Conservation (phyloP, 768 basidiomycete genomes). For the Tricholoma matsutake region DNA sequence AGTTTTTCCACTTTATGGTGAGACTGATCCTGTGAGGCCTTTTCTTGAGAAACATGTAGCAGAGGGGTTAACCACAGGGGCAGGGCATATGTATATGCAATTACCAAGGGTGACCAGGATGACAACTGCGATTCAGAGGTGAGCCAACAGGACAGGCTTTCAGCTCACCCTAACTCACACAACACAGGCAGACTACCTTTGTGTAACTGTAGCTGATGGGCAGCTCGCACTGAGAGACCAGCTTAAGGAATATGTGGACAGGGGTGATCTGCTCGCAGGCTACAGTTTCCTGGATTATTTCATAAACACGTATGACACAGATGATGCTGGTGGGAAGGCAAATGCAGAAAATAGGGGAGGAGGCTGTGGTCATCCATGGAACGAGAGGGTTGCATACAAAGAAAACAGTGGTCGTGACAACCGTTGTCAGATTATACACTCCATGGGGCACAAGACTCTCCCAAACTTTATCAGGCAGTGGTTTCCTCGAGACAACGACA, state of each 20-base stretch:
- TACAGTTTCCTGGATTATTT: constrained; percentile 7
- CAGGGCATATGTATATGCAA: background rate
- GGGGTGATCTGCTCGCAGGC: constrained; percentile 12
- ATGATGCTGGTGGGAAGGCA: background rate
- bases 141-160: background rate
- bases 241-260: constrained; percentile 16
- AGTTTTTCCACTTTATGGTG: constrained; percentile 39
- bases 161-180: background rate
- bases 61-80: background rate
- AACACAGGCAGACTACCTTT: background rate
- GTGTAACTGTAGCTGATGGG: background rate
- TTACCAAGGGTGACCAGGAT: background rate
- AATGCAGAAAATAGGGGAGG: no score
- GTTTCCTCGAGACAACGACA: constrained; percentile 24
- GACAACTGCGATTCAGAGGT: background rate
- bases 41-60: background rate
- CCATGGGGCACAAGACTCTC: constrained; percentile 22
- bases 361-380: background rate
- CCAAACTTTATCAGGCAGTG: constrained; percentile 31
- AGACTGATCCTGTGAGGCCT: constrained; percentile 19
- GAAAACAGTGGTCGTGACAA: background rate
- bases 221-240: constrained; percentile 14
- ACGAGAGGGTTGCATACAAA: background rate
- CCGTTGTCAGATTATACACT: background rate
- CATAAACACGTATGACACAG: constrained; percentile 16